Conservation (phyloP, 1,284 basidiomycete species). For the Ustilago trichophora region DNA sequence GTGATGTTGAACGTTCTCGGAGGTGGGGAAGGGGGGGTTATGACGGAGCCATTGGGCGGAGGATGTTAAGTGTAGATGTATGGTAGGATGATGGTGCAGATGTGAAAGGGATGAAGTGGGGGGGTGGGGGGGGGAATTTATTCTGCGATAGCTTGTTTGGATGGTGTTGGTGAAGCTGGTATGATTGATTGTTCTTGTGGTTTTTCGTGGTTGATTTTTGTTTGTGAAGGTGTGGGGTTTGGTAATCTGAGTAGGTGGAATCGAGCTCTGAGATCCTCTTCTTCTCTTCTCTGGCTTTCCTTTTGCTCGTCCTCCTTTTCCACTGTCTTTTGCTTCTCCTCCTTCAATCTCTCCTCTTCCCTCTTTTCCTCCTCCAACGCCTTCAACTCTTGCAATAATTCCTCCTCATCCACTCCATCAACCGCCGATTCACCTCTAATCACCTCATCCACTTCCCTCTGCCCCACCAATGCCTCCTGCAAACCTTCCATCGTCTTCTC, state of each 20-base stretch:
- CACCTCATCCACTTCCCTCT: conserved; percentile 81
- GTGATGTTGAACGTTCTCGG: background rate
- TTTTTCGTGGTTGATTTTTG: background rate
- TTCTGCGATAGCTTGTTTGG: background rate
- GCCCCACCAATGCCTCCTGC: conserved; percentile 81
- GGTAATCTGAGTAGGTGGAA: conserved; percentile 11
- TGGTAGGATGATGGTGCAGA: too few species aligned
- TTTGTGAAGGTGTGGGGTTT: background rate
- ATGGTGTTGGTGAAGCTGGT: background rate
- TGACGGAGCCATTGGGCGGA: too few species aligned
- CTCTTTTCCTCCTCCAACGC: conserved; percentile 1
- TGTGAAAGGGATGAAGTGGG: too few species aligned
- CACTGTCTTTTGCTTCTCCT: conserved; percentile 2
- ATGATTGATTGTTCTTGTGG: background rate
- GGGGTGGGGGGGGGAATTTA: too few species aligned
- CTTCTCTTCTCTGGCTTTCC: background rate
- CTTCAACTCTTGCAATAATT: conserved; percentile 6
- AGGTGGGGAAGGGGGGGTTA: too few species aligned
- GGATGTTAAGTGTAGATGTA: too few species aligned
- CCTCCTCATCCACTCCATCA: conserved; percentile 58
- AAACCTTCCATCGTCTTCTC: conserved; percentile 87
- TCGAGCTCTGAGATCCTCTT: conserved; percentile 7
- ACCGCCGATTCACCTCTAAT: conserved; percentile 71
- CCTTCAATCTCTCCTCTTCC: conserved; percentile 5
- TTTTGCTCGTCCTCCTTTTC: conserved; percentile 22